These are phyloP conservation scores for Globisporangium emineosum DNA, from an alignment of 352 stramenopile genomes.

Conservation along the genomic window DNA sequence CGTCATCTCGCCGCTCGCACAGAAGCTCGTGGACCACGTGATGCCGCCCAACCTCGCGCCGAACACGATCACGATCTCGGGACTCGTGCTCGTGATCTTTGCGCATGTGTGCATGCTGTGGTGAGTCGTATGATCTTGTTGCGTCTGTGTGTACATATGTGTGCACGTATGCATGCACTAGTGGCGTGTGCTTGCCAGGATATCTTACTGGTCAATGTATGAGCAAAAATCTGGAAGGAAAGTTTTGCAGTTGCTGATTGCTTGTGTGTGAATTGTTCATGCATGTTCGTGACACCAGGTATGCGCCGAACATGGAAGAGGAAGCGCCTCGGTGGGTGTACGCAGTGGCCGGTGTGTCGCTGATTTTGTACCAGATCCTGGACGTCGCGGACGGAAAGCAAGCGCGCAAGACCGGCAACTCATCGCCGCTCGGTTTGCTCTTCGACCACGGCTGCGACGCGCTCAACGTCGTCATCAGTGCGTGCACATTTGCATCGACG, in stretches of 20 bases:
- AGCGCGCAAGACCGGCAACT: conserved; percentile 84
- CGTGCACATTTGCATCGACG: conserved; percentile 80
- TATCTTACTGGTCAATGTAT: neutral
- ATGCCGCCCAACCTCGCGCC: conserved; percentile 66
- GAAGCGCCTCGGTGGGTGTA: conserved; percentile 76
- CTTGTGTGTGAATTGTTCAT: neutral
- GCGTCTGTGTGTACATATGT: neutral
- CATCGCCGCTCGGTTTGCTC: conserved; percentile 75
- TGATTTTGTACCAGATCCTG: conserved; percentile 81
- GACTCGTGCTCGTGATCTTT: conserved; percentile 61
- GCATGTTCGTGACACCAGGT: conserved; percentile 48
- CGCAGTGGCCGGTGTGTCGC: conserved; percentile 51
- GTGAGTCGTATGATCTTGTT: conserved; percentile 20
- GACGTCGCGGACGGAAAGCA: conserved; percentile 88
- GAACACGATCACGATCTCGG: conserved; percentile 83
- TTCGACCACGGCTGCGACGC: conserved; percentile 87
- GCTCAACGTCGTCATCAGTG: conserved; percentile 81
- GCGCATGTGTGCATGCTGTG: conserved; percentile 78
- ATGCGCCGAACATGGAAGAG: conserved; percentile 84
- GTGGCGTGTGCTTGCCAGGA: neutral
- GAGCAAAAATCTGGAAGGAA: neutral
- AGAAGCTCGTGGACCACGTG: conserved; percentile 76
- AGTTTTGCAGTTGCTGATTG: neutral
- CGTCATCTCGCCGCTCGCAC: conserved; percentile 69
- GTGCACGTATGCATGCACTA: neutral